Evolutionary conservation across 495 filamentous ascomycete species (phyloP), one percentile per base, ranked within the genome.

Genomic region (Lophiotrema nucula): DNA sequence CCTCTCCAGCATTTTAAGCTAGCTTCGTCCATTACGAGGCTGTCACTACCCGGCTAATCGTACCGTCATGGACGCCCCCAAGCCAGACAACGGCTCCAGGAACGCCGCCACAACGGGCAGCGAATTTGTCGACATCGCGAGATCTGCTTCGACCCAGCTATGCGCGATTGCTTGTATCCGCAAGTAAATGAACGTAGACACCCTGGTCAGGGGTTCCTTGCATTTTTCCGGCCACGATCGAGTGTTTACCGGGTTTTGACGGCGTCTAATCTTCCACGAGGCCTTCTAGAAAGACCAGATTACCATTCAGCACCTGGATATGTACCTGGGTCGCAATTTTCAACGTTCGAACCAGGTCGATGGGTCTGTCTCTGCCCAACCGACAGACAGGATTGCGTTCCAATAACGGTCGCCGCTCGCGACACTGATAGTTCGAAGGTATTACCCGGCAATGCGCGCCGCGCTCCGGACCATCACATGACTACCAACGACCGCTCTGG

Each of bases 291-390:
- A 56, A 18, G 15, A 6, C 41, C 16, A 6, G 15, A 24, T 2
- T 31, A 8, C 15, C n/a, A 37, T 35, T 28, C 24, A 26, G n/a
- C 52, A 16, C 16, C 12, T 45, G 39, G 12, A 12, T 4, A 6
- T 53, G 35, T 27, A 3, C 27, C 19, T 25, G 22, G 21, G 19
- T 42, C 33, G n/a, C 39, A 19, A 31, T 31, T 35, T 28, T 2
- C 23, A n/a, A 6, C 25, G 1, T 16, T 31, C 15, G n/a, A 18
- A 49, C 55, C 55, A 37, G 55, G 55, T 58, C 51, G 55, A 47
- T 38, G 55, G 55, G 47, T 37, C 55, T 51, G 21, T 23, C 35
- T 15, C n/a, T 31, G n/a, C 37, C 46, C 22, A 15, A 8, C 31
- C 8, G 8, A 8, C 15, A 8, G 31, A 35, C 15, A 35, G 8